phyloP scores from a whole-genome alignment of 345 rosid genomes.

The Eucalyptus regnans region DNA sequence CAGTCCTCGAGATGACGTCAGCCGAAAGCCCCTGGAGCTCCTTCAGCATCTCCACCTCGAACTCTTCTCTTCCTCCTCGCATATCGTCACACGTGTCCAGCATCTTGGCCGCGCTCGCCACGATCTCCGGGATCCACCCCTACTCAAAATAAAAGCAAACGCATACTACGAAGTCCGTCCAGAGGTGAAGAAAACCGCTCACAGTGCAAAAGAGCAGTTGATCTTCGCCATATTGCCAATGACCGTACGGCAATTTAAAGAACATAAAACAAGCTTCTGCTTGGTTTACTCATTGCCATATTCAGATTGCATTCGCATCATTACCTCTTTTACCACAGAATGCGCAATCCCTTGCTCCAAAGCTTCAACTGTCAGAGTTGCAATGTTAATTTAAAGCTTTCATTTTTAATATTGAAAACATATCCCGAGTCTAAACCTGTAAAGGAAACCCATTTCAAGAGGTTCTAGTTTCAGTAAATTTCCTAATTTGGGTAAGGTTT shows the following conservation, averaged over 20 bases:
- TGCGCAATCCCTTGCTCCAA: not conserved
- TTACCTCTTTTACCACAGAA: not conserved
- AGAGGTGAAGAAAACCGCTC: not conserved
- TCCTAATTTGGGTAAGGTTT: too few relatives aligned
- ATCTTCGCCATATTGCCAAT: not conserved
- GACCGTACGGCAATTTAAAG: not conserved
- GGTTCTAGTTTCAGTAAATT: too few relatives aligned
- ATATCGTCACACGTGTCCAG: slow-evolving; percentile 52
- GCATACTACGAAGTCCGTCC: not conserved
- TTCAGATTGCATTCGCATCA: not conserved
- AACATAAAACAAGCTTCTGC: not conserved
- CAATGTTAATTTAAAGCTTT: not conserved
- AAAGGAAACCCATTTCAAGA: too few relatives aligned
- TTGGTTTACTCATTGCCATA: not conserved
- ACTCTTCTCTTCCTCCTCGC: slow-evolving; percentile 40
- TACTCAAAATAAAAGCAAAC: not conserved
- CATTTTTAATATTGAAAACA: not conserved
- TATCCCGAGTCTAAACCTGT: too few relatives aligned
- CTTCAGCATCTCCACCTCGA: slow-evolving; percentile 52
- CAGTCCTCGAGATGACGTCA: slow-evolving; percentile 68
- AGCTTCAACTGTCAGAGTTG: not conserved
- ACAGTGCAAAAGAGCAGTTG: not conserved
- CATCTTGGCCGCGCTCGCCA: slow-evolving; percentile 28
- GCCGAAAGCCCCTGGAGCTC: slow-evolving; percentile 57
- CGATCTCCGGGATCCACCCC: slow-evolving; percentile 74